Conservation (phyloP, 2,329 filamentous ascomycete species). For the Colletotrichum magnum region DNA sequence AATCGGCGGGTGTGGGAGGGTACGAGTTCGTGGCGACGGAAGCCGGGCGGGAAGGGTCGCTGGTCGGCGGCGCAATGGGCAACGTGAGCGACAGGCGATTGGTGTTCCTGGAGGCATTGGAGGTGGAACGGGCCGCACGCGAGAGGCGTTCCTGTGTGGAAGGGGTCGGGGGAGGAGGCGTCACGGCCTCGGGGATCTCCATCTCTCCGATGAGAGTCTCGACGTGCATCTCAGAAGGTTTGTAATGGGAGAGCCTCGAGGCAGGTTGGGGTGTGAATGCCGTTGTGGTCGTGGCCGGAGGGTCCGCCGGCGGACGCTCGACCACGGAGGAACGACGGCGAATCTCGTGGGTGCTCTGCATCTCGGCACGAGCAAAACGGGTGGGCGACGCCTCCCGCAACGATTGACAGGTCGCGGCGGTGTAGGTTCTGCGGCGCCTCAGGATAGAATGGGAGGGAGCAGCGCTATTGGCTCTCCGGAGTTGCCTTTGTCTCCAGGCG, state of each 20-base stretch:
- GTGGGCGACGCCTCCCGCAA: constrained; percentile 46
- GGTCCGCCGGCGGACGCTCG: constrained; percentile 51
- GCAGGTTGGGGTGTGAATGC: constrained; percentile 35
- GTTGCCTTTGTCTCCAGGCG: constrained; percentile 55
- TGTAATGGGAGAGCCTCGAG: constrained; percentile 27
- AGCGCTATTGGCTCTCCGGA: constrained; percentile 53
- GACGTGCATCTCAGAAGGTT: constrained; percentile 27
- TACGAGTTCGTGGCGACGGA: constrained; percentile 62
- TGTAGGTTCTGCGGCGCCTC: constrained; percentile 50
- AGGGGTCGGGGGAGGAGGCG: constrained; percentile 55
- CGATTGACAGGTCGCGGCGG: constrained; percentile 49
- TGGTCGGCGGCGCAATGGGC: constrained; percentile 70
- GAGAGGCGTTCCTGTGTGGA: constrained; percentile 57
- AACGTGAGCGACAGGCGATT: constrained; percentile 74
- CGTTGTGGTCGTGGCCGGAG: constrained; percentile 40
- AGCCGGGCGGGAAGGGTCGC: constrained; percentile 65
- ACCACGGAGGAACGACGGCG: constrained; percentile 57
- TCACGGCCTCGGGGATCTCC: constrained; percentile 40
- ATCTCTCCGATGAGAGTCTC: constrained; percentile 30
- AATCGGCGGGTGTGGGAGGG: constrained; percentile 66
- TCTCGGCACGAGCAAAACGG: constrained; percentile 43
- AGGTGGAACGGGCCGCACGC: constrained; percentile 66
- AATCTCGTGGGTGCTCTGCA: constrained; percentile 51
- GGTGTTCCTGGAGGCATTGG: constrained; percentile 66
- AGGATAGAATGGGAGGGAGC: constrained; percentile 53